phyloP scores from a whole-genome alignment of 257 asterid species.

The Oldenlandia corymbosa region DNA sequence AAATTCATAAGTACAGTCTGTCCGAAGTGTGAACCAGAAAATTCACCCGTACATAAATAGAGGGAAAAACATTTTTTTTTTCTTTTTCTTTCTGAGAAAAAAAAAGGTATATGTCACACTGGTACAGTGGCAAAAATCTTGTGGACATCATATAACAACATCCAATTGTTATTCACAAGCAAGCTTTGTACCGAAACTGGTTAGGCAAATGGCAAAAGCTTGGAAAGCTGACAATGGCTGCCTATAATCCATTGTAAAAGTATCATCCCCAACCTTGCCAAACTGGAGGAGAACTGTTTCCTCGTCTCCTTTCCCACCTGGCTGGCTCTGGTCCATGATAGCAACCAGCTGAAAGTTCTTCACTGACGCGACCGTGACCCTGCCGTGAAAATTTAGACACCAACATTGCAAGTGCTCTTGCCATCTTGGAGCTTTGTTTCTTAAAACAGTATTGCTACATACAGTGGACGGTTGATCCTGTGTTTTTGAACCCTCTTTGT shows the following conservation, averaged over 20 bases:
- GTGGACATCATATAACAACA: not conserved
- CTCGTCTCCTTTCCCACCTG: slow-evolving; percentile 72
- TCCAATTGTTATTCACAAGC: slow-evolving; percentile 50
- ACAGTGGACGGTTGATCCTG: slow-evolving; percentile 19
- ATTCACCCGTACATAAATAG: too few relatives aligned
- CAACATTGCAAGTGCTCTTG: slow-evolving; percentile 91
- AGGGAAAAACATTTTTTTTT: too few relatives aligned
- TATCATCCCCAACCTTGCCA: slow-evolving; percentile 77
- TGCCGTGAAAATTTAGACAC: slow-evolving; percentile 95
- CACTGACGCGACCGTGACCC: slow-evolving; percentile 92
- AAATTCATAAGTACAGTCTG: too few relatives aligned
- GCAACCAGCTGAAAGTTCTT: slow-evolving; percentile 88
- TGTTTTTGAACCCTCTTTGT: slow-evolving; percentile 22
- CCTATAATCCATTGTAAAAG: slow-evolving; percentile 79
- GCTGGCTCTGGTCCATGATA: slow-evolving; percentile 64
- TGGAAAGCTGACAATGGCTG: slow-evolving; percentile 93
- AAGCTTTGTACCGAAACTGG: slow-evolving; percentile 88
- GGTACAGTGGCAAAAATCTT: too few relatives aligned
- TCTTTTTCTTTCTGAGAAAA: too few relatives aligned
- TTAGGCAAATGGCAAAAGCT: slow-evolving; percentile 87
- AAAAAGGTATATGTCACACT: too few relatives aligned
- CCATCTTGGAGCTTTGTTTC: slow-evolving; percentile 92
- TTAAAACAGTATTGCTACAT: slow-evolving; percentile 42
- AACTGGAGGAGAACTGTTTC: slow-evolving; percentile 86
- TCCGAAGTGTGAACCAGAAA: too few relatives aligned